phyloP scores from a whole-genome alignment of 2,329 filamentous ascomycete species.

The Albifimbria verrucaria region DNA sequence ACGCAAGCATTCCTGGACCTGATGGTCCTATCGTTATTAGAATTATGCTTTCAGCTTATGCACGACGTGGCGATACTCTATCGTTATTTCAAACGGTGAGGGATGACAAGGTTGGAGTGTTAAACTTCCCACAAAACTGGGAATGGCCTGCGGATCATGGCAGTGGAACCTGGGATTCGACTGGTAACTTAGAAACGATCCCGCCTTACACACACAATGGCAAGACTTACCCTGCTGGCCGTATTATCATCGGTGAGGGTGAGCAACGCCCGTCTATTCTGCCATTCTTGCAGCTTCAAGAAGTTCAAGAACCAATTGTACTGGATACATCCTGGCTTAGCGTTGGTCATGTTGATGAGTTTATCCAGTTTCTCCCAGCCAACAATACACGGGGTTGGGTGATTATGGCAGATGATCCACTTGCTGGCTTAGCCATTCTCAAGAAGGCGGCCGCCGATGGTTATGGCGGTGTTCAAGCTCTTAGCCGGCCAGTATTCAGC shows the following conservation, averaged over 20 bases:
- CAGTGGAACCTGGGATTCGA: conserved; percentile 16
- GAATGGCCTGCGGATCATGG: not conserved
- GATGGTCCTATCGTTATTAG: conserved; percentile 25
- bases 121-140: not conserved
- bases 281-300: conserved; percentile 28
- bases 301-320: conserved; percentile 29
- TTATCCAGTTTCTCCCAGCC: conserved; percentile 23
- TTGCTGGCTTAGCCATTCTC: conserved; percentile 15
- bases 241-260: conserved; percentile 16
- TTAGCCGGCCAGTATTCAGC: conserved; percentile 8
- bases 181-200: conserved; percentile 34
- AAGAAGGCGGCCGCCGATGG: conserved; percentile 11
- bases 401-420: conserved; percentile 18
- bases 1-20: conserved; percentile 34
- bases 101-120: not conserved
- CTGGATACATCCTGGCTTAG: conserved; percentile 26
- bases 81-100: not conserved
- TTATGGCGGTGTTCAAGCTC: conserved; percentile 10
- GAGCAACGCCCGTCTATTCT: conserved; percentile 16
- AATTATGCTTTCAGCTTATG: conserved; percentile 22
- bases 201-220: conserved; percentile 24
- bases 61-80: not conserved
- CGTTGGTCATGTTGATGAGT: conserved; percentile 25
- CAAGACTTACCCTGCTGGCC: conserved; percentile 14
- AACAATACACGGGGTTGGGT: conserved; percentile 21